These are phyloP conservation scores for Henckelia pumila DNA, from an alignment of 257 asterid species.

Conservation along the genomic window DNA sequence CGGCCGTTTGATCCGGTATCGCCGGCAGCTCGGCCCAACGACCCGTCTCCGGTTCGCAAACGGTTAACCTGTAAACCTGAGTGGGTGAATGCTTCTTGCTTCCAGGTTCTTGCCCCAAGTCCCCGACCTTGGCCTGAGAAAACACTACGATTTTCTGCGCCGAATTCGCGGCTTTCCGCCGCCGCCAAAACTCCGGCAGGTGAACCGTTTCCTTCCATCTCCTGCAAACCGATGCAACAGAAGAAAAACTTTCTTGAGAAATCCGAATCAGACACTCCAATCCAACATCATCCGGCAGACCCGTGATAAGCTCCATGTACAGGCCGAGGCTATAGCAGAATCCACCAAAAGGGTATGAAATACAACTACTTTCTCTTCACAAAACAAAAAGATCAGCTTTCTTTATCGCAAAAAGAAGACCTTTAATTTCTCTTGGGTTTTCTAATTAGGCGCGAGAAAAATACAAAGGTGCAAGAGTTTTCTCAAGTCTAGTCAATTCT, in stretches of 20 bases:
- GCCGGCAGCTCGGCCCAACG: conserved; percentile 55
- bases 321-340: too few relatives aligned
- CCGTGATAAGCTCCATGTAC: conserved; percentile 40
- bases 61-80: conserved; percentile 48
- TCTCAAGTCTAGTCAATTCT: too few relatives aligned
- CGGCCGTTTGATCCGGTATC: conserved; percentile 34
- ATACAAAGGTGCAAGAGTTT: too few relatives aligned
- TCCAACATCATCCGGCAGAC: conserved; percentile 61
- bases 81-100: conserved; percentile 13
- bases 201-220: conserved; percentile 50
- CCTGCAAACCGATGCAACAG: conserved; percentile 49
- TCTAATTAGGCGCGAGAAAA: too few relatives aligned
- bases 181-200: conserved; percentile 57
- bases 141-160: conserved; percentile 41
- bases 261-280: conserved; percentile 55
- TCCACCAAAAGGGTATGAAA: too few relatives aligned
- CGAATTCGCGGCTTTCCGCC: conserved; percentile 31
- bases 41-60: conserved; percentile 71
- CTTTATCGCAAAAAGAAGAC: too few relatives aligned
- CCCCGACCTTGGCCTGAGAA: conserved; percentile 39
- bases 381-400: too few relatives aligned
- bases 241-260: conserved; percentile 44
- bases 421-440: too few relatives aligned
- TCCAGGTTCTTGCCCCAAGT: conserved; percentile 22
- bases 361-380: too few relatives aligned